Evolutionary conservation across 768 basidiomycete species (phyloP).

Genomic region (Trametes elegans): DNA sequence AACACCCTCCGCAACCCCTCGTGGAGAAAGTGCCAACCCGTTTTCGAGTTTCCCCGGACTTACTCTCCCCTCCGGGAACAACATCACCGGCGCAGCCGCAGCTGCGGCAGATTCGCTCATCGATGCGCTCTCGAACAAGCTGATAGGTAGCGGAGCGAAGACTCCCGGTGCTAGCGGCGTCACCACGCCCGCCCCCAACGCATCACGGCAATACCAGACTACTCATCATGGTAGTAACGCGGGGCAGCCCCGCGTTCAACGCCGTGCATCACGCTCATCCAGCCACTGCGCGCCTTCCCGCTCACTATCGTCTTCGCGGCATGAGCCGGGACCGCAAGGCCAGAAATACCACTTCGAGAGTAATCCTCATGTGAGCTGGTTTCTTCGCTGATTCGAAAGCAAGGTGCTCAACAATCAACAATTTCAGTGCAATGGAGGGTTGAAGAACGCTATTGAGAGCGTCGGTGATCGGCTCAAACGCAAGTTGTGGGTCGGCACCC

Average conservation of each 20-base stretch:
- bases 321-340: slow-evolving; percentile 41
- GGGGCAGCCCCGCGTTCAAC: slow-evolving; percentile 26
- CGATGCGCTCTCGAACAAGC: slow-evolving; percentile 15
- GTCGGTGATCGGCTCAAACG: slow-evolving; percentile 51
- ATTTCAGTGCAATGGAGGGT: slow-evolving; percentile 64
- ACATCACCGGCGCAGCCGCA: slow-evolving; percentile 5
- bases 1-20: slow-evolving; percentile 39
- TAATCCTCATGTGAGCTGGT: slow-evolving; percentile 53
- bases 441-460: slow-evolving; percentile 76
- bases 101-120: slow-evolving; percentile 26
- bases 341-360: slow-evolving; percentile 46
- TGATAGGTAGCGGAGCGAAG: background rate
- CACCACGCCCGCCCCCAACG: background rate
- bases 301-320: slow-evolving; percentile 30
- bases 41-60: slow-evolving; percentile 44
- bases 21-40: slow-evolving; percentile 51
- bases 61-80: slow-evolving; percentile 15
- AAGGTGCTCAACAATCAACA: background rate
- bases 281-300: slow-evolving; percentile 17
- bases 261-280: slow-evolving; percentile 22
- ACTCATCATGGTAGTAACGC: slow-evolving; percentile 38
- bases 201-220: slow-evolving; percentile 37
- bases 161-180: slow-evolving; percentile 19
- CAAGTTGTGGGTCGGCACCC: slow-evolving; percentile 67
- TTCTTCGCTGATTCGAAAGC: too few relatives aligned